A percentile compares a stretch with the other conserved stretches of the same genome.
phyloP scores from a whole-genome alignment of 2,329 filamentous ascomycete species.

The Verticillium nonalfalfae region DNA sequence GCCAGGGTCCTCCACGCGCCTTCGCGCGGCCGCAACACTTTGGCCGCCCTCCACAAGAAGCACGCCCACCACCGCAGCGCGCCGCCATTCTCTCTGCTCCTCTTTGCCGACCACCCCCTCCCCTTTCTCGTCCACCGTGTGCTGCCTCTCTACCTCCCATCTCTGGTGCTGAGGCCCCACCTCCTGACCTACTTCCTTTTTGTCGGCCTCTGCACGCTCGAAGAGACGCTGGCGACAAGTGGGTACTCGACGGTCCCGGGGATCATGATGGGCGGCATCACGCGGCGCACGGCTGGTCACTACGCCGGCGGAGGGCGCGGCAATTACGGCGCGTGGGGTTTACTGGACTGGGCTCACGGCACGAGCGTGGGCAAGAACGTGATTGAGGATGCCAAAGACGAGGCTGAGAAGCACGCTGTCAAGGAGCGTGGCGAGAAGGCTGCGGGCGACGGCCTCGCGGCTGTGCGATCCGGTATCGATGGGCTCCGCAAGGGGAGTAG shows the following conservation, averaged over 20 bases:
- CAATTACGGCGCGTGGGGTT: constrained; percentile 56
- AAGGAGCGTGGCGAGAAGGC: constrained; percentile 32
- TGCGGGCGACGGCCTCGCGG: constrained; percentile 21
- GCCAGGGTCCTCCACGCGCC: constrained; percentile 60
- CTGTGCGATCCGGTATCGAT: constrained; percentile 25
- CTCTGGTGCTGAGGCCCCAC: constrained; percentile 60
- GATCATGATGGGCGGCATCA: constrained; percentile 45
- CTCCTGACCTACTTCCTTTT: constrained; percentile 67
- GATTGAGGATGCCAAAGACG: constrained; percentile 45
- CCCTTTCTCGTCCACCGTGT: constrained; percentile 58
- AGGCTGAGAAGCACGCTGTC: constrained; percentile 50
- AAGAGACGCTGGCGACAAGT: constrained; percentile 61
- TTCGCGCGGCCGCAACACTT: constrained; percentile 10
- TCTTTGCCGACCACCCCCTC: constrained; percentile 63
- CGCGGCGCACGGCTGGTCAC: constrained; percentile 40
- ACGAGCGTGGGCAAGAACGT: constrained; percentile 47
- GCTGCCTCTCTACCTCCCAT: constrained; percentile 59
- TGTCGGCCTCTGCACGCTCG: constrained; percentile 53
- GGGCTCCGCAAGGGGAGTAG: constrained; percentile 9
- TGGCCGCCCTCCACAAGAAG: constrained; percentile 26
- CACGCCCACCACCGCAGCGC: constrained; percentile 47
- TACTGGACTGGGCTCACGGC: constrained; percentile 56
- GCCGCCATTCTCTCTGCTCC: constrained; percentile 54
- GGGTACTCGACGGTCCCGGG: constrained; percentile 58
- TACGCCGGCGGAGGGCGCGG: constrained; percentile 49